Base-by-base conservation (phyloP, 768 basidiomycete genomes). In the Leccinum fibrillosum region DNA sequence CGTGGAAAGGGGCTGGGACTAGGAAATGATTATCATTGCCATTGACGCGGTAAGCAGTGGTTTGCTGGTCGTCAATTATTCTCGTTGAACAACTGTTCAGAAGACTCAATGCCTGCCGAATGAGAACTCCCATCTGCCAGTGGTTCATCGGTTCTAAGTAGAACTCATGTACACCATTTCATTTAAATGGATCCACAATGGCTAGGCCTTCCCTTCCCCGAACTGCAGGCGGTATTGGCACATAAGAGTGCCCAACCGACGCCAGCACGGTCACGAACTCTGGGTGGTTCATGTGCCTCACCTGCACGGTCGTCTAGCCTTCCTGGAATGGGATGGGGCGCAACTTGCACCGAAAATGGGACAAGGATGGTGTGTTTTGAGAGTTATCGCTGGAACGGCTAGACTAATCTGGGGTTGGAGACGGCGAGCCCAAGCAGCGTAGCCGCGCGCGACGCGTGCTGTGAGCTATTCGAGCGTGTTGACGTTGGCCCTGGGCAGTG, bases 241-340 rank as follows among this genome's bases (percentile, higher is more conserved):
- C 75, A 35, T 74, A 78, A 62, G 78, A 77, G 12, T 74, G 74
- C 34, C 64, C 69, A 1, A 62, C 63, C 5, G 26, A 61, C 26
- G 57, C 70, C 13, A 66, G 65, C 30, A 52, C 62, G 9, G 66
- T 72, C 51, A 67, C 63, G 1, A 75, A 77, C 39, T 48, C 63
- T 0, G 63, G 76, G 35, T 82, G 77, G 77, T 70, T 75, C 3
- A 72, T 74, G 26, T 80, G 79, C 55, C 64, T 82, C 15, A 74
- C 78, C 5, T 81, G 80, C 59, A 79, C 76, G 0, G 64, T 80
- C 5, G 74, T 79, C 34, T 80, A 82, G 39, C 73, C 78, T 23
- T 74, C 73, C 26, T 63, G 75, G 9, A 59, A 57, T 10, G 34
- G 69, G 35, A 53, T 47, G 48, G 53, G 65, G 26, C 9, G 19